Conservation (phyloP, 306 rosid genomes). For the Vachellia pachyceras region DNA sequence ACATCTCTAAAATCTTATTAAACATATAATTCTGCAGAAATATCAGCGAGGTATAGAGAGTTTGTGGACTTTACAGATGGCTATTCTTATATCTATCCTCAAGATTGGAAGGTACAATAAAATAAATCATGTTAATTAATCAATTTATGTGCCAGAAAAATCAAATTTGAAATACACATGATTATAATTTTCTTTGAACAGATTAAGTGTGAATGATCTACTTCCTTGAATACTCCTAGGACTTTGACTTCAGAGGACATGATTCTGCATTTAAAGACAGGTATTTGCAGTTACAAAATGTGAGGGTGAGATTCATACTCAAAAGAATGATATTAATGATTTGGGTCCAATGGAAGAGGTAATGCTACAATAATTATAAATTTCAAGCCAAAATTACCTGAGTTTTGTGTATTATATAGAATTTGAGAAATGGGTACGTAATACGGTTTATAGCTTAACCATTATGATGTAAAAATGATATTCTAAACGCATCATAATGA, state of each 20-base stretch:
- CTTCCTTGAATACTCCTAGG: constrained; percentile 46
- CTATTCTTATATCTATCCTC: constrained; percentile 84
- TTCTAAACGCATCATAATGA: not conserved
- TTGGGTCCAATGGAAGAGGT: constrained; percentile 95
- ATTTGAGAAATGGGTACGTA: not conserved
- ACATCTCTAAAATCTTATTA: constrained; percentile 11
- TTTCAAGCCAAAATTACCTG: not conserved
- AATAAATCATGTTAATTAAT: not conserved
- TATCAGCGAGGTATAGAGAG: constrained; percentile 66
- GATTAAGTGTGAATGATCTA: constrained; percentile 21
- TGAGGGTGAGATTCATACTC: constrained; percentile 89
- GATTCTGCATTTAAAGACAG: constrained; percentile 97
- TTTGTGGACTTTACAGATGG: constrained; percentile 87
- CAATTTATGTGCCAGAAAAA: not conserved
- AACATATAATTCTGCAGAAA: constrained; percentile 52
- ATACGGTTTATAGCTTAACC: not conserved
- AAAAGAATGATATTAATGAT: constrained; percentile 81
- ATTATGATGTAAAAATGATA: not conserved
- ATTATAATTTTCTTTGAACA: not conserved
- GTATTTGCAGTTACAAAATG: constrained; percentile 79
- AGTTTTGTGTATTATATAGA: not conserved
- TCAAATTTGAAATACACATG: not conserved
- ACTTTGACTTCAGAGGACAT: constrained; percentile 90
- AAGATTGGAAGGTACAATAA: constrained; percentile 86
- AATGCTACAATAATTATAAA: not conserved